Conservation (phyloP, 1,284 basidiomycete species). For the Boletellus deceptivus region DNA sequence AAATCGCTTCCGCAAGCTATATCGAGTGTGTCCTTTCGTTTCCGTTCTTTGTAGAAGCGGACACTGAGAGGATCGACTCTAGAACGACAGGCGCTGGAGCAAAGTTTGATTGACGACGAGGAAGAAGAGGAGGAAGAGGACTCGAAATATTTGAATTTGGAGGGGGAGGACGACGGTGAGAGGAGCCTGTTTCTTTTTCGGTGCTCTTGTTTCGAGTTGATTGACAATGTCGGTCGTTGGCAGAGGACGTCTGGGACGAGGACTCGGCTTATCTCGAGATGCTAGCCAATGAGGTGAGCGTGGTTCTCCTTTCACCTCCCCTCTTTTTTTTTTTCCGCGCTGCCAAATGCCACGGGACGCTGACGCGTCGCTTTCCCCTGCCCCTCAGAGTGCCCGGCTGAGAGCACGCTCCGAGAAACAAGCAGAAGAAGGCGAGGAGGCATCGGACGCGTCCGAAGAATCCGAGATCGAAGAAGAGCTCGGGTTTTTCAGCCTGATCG, state of each 20-base stretch:
- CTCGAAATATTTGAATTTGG: constrained; percentile 58
- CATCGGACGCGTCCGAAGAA: constrained; percentile 50
- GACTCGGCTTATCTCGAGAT: constrained; percentile 81
- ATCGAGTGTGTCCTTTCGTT: constrained; percentile 44
- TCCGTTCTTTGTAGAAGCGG: not conserved
- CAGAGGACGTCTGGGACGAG: constrained; percentile 82
- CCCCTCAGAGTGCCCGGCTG: constrained; percentile 61
- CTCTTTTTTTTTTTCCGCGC: no score
- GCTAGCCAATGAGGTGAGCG: constrained; percentile 69
- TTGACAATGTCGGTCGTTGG: constrained; percentile 7
- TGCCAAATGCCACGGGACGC: no score
- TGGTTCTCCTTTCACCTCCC: no score
- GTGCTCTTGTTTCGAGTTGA: not conserved
- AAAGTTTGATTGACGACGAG: constrained; percentile 54
- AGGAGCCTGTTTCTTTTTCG: not conserved
- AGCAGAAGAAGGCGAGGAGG: constrained; percentile 39
- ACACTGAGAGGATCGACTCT: constrained; percentile 9
- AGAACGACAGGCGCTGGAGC: constrained; percentile 69
- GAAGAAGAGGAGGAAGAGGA: constrained; percentile 64
- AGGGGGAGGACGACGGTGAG: constrained; percentile 64
- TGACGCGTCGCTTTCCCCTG: no score
- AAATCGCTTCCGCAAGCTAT: constrained; percentile 73
- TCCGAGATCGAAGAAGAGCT: constrained; percentile 73
- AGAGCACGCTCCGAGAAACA: constrained; percentile 56
- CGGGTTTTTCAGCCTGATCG: constrained; percentile 76